Evolutionary conservation across 1,284 basidiomycete genomes (phyloP), one percentile per base, ranked within the genome.

Genomic region (Megacollybia platyphylla): DNA sequence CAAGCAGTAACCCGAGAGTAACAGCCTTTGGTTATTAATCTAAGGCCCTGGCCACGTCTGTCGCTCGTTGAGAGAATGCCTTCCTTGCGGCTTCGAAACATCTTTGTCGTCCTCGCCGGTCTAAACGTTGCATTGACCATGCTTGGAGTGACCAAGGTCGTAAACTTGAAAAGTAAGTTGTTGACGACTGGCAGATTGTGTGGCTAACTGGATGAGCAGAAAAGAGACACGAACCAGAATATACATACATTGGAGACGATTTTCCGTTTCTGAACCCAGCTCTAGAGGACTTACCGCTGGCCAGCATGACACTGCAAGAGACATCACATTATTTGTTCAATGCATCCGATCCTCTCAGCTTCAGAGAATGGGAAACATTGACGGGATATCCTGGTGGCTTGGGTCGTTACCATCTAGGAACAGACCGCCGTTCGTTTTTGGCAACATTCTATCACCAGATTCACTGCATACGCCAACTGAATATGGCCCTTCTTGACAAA

Each of bases 361-460:
- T 11, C 11, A 3, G 11, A 34, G 31, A 34, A 7, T 34, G 31
- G 31, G 31, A 34, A 11, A 11, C 15, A 11, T 15, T 34, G 31
- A 11, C 15, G 4, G 10, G 11, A 4, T 11, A 34, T 7, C 31
- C 31, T 15, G 15, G 15, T 3, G 31, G 31, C 31, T 34, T 34
- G 4, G 31, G 31, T 11, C 31, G 31, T 11, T 11, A 11, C 6
- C 52, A 54, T 26, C 51, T 67, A 5, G 58, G 57, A 18, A 53
- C 60, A 7, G n/a, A 55, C 24, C 45, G 55, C 37, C 57, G 60
- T 29, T 52, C 51, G 1, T 63, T 63, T 44, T 48, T 46, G n/a
- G 39, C 62, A 7, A 54, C 57, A n/a, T 54, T 63, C 36, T 60
- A 49, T 46, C 61, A 63, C 46, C 62, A 63, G 42, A 49, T 62